Conservation (phyloP, 352 stramenopile genomes). For the Thalassiosira mediterranea region DNA sequence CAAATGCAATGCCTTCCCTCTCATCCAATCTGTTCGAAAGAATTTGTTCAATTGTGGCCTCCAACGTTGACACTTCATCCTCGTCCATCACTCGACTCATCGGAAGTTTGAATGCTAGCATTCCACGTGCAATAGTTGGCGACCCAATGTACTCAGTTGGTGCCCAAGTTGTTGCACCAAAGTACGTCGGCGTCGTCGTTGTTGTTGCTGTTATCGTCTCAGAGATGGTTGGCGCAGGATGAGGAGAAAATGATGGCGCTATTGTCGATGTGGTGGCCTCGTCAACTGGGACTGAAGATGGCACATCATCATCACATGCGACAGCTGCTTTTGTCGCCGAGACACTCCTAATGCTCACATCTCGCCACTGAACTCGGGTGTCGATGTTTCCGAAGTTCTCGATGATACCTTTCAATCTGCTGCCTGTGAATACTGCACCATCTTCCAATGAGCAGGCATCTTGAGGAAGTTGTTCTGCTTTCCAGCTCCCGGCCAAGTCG, state of each 20-base stretch:
- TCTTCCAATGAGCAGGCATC: no score
- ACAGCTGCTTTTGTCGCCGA: neutral
- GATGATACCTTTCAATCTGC: no score
- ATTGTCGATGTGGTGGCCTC: neutral
- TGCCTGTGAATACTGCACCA: no score
- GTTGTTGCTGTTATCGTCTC: neutral
- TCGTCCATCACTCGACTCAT: neutral
- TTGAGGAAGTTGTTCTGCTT: no score
- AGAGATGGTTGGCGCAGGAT: neutral
- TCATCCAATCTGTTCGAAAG: slow-evolving; percentile 13
- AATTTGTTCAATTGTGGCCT: slow-evolving; percentile 23
- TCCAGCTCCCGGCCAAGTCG: slow-evolving; percentile 4
- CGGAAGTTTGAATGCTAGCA: slow-evolving; percentile 26
- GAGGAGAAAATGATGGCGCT: neutral
- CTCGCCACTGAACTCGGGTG: no score
- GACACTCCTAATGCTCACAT: no score
- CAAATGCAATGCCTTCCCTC: neutral
- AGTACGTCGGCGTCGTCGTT: neutral
- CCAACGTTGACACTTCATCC: slow-evolving; percentile 13
- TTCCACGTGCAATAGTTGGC: slow-evolving; percentile 2
- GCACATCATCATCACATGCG: neutral
- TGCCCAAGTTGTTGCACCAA: no score
- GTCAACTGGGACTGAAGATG: neutral
- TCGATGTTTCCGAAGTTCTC: neutral
- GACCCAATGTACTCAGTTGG: neutral